Evolutionary conservation across 345 rosid genomes (phyloP).

Genomic region (Syzygium oleosum): DNA sequence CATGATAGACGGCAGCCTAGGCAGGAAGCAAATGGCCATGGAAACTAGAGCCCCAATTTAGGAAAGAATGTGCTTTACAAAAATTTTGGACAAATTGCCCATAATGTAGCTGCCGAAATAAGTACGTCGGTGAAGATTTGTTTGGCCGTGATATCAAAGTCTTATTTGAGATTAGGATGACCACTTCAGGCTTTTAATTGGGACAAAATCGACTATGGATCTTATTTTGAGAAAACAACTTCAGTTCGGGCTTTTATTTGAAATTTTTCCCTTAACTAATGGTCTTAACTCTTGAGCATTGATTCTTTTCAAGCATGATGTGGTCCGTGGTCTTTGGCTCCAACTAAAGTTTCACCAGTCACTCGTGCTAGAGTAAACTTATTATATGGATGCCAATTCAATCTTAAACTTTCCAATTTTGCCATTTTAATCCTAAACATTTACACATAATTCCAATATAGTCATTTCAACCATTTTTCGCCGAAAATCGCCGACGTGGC

Average conservation of each 20-base stretch:
- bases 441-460: no score
- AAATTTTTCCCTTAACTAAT: neutral
- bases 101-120: no score
- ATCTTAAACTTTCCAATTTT: no score
- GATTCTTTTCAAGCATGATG: neutral
- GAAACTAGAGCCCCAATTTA: conserved; percentile 1
- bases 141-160: no score
- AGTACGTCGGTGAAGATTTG: no score
- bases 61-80: no score
- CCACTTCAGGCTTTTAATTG: neutral
- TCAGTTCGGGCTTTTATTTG: neutral
- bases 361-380: neutral
- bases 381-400: no score
- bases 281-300: neutral
- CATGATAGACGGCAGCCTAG: conserved; percentile 26
- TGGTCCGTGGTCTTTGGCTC: neutral
- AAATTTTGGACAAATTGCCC: no score
- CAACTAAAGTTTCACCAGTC: neutral
- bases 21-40: conserved; percentile 36
- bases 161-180: neutral
- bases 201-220: no score
- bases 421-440: no score
- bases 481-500: no score
- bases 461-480: no score
- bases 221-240: neutral